Base-by-base conservation (phyloP, 129 eudicot species). In the Helianthus tuberosus region DNA sequence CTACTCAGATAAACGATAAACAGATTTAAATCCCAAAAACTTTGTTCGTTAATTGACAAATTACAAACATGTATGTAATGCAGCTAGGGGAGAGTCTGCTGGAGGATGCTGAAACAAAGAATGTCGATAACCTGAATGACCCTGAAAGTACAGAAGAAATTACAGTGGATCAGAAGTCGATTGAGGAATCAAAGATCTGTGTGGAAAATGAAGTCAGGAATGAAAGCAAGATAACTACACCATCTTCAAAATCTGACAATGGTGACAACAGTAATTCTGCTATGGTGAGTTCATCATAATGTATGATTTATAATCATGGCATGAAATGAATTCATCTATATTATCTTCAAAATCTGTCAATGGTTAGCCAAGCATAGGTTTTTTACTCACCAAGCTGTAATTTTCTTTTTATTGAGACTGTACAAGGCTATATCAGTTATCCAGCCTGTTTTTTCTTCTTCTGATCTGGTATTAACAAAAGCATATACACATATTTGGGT, bases 11-110 rank as follows among this genome's bases (percentile, higher is more conserved):
- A 32, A 27, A 23, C 15, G 27, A 59, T 23, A 59, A 27, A 7
- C n/a, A 11, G 6, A 32, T 32, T 10, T 59, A 5, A 25, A 11
- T 65, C 13, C n/a, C 10, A 5, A 1, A 50, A 29, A 8, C 15
- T 35, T 38, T 72, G 5, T 6, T 20, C 54, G 6, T 11, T 23
- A 29, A 62, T 38, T 50, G 46, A 75, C 16, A 25, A 51, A 12
- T 10, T 23, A 11, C 15, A 51, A 75, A 5, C n/a, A 17, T 52
- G 32, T 11, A 51, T 9, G 32, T 75, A 9, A 65, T 65, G 66
- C 73, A 65, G 79, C 72, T 65, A 72, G 52, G 20, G 20, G 66
- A 62, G 36, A 62, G 6, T 23, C 58, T 14, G 23, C 36, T 46
- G 0, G 48, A 66, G 35, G 73, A 39, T 54, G 66, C 58, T 66